Evolutionary conservation across 202 grass and related monocot species (phyloP).

Genomic region (Hordeum pubiflorum): DNA sequence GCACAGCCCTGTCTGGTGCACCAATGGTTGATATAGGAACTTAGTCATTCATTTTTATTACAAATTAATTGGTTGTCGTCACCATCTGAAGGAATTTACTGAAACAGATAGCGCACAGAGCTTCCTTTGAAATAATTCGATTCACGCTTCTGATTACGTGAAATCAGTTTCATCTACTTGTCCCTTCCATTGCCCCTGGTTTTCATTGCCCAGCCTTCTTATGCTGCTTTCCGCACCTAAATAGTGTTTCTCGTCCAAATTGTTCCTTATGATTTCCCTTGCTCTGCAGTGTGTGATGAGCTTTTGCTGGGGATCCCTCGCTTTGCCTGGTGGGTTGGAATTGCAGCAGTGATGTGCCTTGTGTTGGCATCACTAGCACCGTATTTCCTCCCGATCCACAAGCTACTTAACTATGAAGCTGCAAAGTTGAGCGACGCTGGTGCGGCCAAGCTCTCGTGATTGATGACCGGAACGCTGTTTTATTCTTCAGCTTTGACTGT

Average conservation of each 20-base stretch:
- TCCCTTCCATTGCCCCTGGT: not conserved
- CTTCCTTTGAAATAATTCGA: not conserved
- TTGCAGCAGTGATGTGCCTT: conserved; percentile 57
- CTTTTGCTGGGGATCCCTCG: conserved; percentile 65
- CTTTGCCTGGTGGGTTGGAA: conserved; percentile 70
- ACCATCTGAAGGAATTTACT: not conserved
- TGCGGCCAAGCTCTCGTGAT: conserved; percentile 42
- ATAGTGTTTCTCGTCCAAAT: not conserved
- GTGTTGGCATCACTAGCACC: conserved; percentile 43
- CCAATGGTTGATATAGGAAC: not conserved
- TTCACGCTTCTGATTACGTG: not conserved
- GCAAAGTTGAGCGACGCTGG: not conserved
- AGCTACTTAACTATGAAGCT: conserved; percentile 29
- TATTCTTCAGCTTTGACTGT: not conserved
- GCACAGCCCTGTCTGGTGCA: not conserved
- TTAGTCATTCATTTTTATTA: not conserved
- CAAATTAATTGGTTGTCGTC: not conserved
- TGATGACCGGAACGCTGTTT: not conserved
- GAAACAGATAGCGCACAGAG: not conserved
- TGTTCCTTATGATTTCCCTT: not conserved
- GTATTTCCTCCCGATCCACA: conserved; percentile 43
- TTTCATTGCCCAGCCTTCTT: not conserved
- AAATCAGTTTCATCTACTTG: not conserved
- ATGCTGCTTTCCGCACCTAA: not conserved
- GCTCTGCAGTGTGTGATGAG: conserved; percentile 67